These are phyloP conservation scores for Scedosporium apiospermum DNA, from an alignment of 2,329 filamentous ascomycete genomes.

Conservation along the genomic window DNA sequence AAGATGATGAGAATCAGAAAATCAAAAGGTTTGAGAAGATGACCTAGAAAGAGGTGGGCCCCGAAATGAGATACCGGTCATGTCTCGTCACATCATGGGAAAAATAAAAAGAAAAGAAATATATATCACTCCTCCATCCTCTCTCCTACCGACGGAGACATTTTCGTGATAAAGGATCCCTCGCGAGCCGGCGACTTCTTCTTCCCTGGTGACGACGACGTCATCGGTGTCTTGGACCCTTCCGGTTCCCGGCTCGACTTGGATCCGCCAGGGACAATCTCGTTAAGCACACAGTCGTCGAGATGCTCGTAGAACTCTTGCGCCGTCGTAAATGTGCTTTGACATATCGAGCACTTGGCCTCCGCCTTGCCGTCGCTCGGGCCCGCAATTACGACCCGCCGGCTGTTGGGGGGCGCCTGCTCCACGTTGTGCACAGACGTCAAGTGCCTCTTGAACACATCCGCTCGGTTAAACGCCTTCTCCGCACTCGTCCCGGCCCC, in stretches of 20 bases:
- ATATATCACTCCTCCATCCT: constrained; percentile 4
- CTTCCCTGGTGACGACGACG: neutral
- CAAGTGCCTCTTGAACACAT: constrained; percentile 94
- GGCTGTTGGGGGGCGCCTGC: constrained; percentile 83
- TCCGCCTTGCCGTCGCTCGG: constrained; percentile 33
- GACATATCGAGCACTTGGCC: constrained; percentile 86
- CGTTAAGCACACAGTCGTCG: constrained; percentile 55
- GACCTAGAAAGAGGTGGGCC: neutral
- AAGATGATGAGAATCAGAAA: neutral
- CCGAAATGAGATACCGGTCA: neutral
- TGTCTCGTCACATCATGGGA: neutral
- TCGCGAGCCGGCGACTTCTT: neutral
- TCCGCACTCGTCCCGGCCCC: constrained; percentile 79
- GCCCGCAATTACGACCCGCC: constrained; percentile 50
- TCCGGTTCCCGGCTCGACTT: constrained; percentile 5
- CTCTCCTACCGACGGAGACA: neutral
- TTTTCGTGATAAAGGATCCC: neutral
- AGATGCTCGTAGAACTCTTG: constrained; percentile 98
- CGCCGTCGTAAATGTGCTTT: constrained; percentile 66
- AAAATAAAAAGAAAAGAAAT: neutral
- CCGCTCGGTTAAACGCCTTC: constrained; percentile 92
- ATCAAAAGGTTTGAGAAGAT: neutral
- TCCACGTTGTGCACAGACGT: constrained; percentile 91
- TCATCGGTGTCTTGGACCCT: neutral
- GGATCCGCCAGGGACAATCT: constrained; percentile 37